Evolutionary conservation across 495 filamentous ascomycete genomes (phyloP).

Genomic region (Xylaria bambusicola): DNA sequence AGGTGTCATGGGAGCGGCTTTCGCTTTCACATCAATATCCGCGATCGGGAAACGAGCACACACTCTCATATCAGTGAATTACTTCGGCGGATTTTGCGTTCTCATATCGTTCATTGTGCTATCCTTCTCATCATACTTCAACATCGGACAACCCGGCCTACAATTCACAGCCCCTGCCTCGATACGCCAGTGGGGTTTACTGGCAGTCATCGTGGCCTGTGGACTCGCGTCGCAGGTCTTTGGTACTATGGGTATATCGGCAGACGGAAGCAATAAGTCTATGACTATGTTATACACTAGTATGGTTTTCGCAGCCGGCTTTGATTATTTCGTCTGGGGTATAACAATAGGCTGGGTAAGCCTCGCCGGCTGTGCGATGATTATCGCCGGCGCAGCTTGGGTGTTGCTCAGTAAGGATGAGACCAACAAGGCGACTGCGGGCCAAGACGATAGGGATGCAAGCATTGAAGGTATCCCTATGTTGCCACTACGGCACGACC

Average conservation of each 20-base stretch:
- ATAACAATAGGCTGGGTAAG: conserved; percentile 65
- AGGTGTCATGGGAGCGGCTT: conserved; percentile 77
- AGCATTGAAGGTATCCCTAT: conserved; percentile 19
- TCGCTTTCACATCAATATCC: conserved; percentile 77
- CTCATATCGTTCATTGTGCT: conserved; percentile 65
- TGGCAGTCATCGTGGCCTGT: conserved; percentile 68
- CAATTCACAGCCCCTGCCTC: conserved; percentile 64
- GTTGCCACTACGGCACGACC: conserved; percentile 2
- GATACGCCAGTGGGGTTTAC: conserved; percentile 66
- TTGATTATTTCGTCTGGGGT: conserved; percentile 79
- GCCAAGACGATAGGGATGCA: conserved; percentile 12
- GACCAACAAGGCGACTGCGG: conserved; percentile 11
- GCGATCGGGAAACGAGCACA: conserved; percentile 85
- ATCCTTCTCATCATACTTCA: conserved; percentile 45
- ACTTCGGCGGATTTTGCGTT: conserved; percentile 73
- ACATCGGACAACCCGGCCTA: conserved; percentile 52
- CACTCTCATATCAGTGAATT: conserved; percentile 81
- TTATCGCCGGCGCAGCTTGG: conserved; percentile 79
- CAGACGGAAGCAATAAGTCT: conserved; percentile 67
- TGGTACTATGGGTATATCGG: conserved; percentile 76
- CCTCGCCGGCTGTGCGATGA: conserved; percentile 73
- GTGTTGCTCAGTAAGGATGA: conserved; percentile 62
- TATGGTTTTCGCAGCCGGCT: conserved; percentile 86
- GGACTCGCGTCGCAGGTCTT: conserved; percentile 89
- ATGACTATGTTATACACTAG: conserved; percentile 91